Evolutionary conservation across 371 early-diverging fungal species (phyloP), one percentile per base, ranked within the genome.

Genomic region (Circinella minor): DNA sequence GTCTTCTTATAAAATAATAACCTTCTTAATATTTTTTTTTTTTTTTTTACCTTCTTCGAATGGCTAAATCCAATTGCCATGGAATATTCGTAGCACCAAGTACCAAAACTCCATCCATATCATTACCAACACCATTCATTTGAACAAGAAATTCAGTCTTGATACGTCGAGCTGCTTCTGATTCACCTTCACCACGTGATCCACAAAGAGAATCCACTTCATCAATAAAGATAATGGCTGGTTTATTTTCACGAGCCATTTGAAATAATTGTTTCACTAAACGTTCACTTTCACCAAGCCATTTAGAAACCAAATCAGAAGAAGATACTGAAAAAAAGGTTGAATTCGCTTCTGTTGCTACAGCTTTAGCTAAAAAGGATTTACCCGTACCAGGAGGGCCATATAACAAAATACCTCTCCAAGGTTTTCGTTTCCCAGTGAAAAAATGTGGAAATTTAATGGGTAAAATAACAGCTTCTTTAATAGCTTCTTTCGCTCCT

Each of bases 331-430:
- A 93, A 72, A 98, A 96, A 78, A 99, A 99, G 14, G 98, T 97
- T 1, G 98, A 91, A 55, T 94, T 88, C 49, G 98, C 95, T 75
- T 99, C 98, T 3, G 97, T 97, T 1, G 99, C 98, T 13, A 99
- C 96, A 0, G 98, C 98, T 78, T 97, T 98, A 36, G 99, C 99
- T 67, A 99, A 87, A 73, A 94, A 96, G 14, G 99, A 94, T 86
- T 99, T 98, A 72, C 99, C 98, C 0, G 99, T 98, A 75, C 99
- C 98, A 20, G 99, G 99, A 38, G 98, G 98, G 4, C 99, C 99
- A 80, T 99, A 99, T 36, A 99, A 79, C 61, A 99, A 82, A 68
- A 99, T 99, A 20, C 99, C 99, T 68, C 92, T 85, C 94, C 99
- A 99, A 47, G 99, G 99, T 66, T 92, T 91, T 74, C 99, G 91